Base-by-base conservation (phyloP, 345 rosid species). In the Eucalyptus erythrocorys region DNA sequence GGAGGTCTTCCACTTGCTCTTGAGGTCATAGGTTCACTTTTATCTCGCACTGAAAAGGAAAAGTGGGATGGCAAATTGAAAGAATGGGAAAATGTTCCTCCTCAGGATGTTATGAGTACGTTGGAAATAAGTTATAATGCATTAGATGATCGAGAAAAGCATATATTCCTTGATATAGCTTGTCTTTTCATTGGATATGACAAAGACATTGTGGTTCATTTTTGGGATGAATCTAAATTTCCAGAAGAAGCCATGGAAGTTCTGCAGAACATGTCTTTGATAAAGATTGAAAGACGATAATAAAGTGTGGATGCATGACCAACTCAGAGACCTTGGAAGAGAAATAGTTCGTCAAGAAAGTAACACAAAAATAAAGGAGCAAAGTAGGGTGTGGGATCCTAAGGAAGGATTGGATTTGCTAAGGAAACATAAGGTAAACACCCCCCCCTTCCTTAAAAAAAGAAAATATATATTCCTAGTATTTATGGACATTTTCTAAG, bases 101-200 rank as follows among this genome's bases (percentile, higher is more conserved):
- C 1, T 9, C 0, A 0, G 0, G 2, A 0, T 1, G 14, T 57
- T 0, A 2, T 1, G 0, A 26, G 1, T 0, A 57, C 26, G n/a
- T 0, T 57, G 1, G 5, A 57, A 57, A 26, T 57, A 57, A 57
- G 64, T 0, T 57, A 57, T 26, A 14, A 57, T 57, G 64, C n/a
- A 57, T 26, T 57, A 12, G 7, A 0, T 0, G 6, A 1, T 57
- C 6, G 13, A 5, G 1, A 24, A 4, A 10, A 10, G 6, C 1
- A 57, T 0, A 57, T 57, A 24, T 57, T 57, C 13, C 30, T 57
- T 3, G 30, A 57, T 26, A 5, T 57, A 26, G 64, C 64, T 57
- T 26, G 64, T 24, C 14, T 57, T 57, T 57, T 57, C 6, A 57
- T 26, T 5, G n/a, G n/a, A 57, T 26, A 10, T 57, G 3, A 57